Evolutionary conservation across 169 alveolate genomes (phyloP).

Genomic region (Plasmodium ovale): DNA sequence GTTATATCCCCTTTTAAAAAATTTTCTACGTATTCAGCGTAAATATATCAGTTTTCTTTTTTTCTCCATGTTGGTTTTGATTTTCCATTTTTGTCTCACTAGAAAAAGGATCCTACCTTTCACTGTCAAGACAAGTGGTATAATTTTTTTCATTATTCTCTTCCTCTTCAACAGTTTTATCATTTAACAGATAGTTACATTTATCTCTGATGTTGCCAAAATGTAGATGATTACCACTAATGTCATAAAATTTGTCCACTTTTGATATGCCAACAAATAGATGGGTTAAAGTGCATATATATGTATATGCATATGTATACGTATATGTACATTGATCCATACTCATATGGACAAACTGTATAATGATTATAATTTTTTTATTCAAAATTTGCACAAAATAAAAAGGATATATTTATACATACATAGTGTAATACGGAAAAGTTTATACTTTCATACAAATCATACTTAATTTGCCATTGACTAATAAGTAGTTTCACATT

Average conservation of each 20-base stretch:
- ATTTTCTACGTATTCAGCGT: background rate
- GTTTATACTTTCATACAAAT: background rate
- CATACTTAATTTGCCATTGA: constrained; percentile 28
- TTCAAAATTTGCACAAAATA: constrained; percentile 42
- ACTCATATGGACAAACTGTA: constrained; percentile 18
- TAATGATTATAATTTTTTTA: constrained; percentile 8
- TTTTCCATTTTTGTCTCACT: too few relatives aligned
- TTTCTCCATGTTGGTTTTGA: too few relatives aligned
- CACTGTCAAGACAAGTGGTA: too few relatives aligned
- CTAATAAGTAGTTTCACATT: constrained; percentile 18
- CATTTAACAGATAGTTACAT: too few relatives aligned
- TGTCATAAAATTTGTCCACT: background rate
- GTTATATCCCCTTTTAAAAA: background rate
- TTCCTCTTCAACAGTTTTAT: too few relatives aligned
- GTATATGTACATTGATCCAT: constrained; percentile 39
- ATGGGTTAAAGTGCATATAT: constrained; percentile 1
- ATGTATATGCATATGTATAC: too few relatives aligned
- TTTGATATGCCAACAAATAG: constrained; percentile 17
- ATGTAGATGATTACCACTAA: background rate
- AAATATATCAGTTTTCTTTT: background rate
- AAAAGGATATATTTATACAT: constrained; percentile 28
- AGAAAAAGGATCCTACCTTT: too few relatives aligned
- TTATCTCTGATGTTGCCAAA: background rate
- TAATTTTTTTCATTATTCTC: too few relatives aligned
- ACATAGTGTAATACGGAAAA: constrained; percentile 19